Percentiles rank a stretch among this genome's conserved stretches.
Evolutionary conservation across 345 rosid species (phyloP).

Genomic region (Adansonia digitata): DNA sequence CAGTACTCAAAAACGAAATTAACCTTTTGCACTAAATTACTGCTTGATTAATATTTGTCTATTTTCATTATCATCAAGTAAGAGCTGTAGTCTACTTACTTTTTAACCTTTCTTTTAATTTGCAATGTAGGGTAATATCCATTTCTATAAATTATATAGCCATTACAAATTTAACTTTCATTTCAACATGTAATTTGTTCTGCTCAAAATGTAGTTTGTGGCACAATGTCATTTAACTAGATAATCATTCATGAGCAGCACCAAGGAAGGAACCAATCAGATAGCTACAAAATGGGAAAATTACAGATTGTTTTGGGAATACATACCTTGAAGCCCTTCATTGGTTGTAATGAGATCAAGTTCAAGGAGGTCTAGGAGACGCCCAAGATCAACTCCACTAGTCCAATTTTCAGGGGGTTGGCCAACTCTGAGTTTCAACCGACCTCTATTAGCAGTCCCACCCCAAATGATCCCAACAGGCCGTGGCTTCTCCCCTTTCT

Average conservation of each 20-base stretch:
- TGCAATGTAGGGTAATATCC: neutral
- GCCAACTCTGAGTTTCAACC: constrained; percentile 68
- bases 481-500: constrained; percentile 46
- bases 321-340: constrained; percentile 64
- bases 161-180: constrained; percentile 1
- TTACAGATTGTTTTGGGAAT: neutral
- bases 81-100: too few species aligned
- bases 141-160: neutral
- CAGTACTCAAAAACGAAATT: neutral
- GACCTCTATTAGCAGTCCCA: constrained; percentile 74
- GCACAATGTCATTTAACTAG: neutral
- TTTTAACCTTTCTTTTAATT: neutral
- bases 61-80: neutral
- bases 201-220: neutral
- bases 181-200: neutral
- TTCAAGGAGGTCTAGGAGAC: constrained; percentile 71
- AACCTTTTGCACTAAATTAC: neutral
- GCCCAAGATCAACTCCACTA: constrained; percentile 79
- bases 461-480: constrained; percentile 87
- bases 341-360: constrained; percentile 62
- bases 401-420: constrained; percentile 82
- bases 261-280: constrained; percentile 3
- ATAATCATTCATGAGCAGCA: neutral
- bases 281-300: neutral
- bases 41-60: neutral